Percentiles rank a stretch among this genome's conserved stretches.
phyloP scores from a whole-genome alignment of 192 early-diverging fungal genomes.

The Coemansia asiatica region DNA sequence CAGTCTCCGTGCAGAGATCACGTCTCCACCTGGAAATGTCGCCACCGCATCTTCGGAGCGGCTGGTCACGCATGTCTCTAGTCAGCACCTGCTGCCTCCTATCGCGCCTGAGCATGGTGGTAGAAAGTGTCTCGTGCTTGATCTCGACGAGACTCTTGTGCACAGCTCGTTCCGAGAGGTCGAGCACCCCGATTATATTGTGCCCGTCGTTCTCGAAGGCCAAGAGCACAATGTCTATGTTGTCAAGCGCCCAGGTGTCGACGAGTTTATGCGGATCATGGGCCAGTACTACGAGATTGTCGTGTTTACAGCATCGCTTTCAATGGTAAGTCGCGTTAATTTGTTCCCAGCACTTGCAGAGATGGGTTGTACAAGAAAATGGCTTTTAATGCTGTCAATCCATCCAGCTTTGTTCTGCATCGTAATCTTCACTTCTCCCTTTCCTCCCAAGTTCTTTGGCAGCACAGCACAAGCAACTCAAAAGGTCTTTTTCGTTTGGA shows the following conservation, averaged over 20 bases:
- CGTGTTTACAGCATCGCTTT: conserved; percentile 91
- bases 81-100: conserved; percentile 64
- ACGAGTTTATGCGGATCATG: conserved; percentile 84
- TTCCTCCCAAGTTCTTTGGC: background rate
- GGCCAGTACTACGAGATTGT: conserved; percentile 90
- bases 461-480: background rate
- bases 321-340: conserved; percentile 59
- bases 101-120: conserved; percentile 66
- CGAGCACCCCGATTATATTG: conserved; percentile 82
- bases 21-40: conserved; percentile 50
- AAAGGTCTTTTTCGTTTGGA: background rate
- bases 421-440: background rate
- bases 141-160: conserved; percentile 96
- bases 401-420: background rate
- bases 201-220: conserved; percentile 91
- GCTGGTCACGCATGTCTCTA: conserved; percentile 38
- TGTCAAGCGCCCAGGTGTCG: conserved; percentile 93
- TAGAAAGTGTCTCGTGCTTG: conserved; percentile 91
- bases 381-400: background rate
- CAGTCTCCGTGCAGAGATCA: conserved; percentile 49
- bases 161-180: conserved; percentile 88
- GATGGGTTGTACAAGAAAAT: background rate
- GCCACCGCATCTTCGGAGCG: conserved; percentile 49
- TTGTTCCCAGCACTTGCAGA: background rate
- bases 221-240: conserved; percentile 94